phyloP scores from a whole-genome alignment of 208 protist species.

The Leishmania tarentolae region DNA sequence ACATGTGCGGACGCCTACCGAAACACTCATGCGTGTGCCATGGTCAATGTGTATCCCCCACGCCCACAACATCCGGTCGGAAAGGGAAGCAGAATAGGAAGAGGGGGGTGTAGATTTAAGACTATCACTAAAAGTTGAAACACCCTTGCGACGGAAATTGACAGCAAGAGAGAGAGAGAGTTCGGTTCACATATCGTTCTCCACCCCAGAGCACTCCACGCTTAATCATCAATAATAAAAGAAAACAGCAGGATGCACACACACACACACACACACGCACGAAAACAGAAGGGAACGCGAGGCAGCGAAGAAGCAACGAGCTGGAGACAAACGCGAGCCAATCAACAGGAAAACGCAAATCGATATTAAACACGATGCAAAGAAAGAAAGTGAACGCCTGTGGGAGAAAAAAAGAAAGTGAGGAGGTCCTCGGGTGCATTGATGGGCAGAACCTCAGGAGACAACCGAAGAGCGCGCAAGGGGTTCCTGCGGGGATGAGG shows the following conservation, averaged over 20 bases:
- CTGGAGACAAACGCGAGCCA: neutral
- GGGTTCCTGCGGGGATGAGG: neutral
- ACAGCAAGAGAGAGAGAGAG: no score
- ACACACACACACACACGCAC: neutral
- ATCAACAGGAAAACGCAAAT: neutral
- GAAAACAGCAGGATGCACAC: neutral
- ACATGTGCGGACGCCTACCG: no score
- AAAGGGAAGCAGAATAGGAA: no score
- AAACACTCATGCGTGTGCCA: no score
- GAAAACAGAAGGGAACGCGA: neutral
- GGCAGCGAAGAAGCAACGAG: neutral
- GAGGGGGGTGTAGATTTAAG: no score
- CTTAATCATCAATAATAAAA: neutral
- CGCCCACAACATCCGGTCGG: no score
- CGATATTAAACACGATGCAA: neutral
- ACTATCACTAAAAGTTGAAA: no score
- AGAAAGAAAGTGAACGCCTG: neutral
- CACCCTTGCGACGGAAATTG: no score
- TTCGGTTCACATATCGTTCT: neutral
- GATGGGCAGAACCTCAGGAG: conserved; percentile 5
- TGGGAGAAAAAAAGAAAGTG: neutral
- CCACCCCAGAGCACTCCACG: neutral
- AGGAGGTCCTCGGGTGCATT: neutral
- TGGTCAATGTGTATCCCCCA: no score
- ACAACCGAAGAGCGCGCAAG: neutral